Conservation (phyloP, 2,329 filamentous ascomycete genomes). For the Aspergillus melleus region DNA sequence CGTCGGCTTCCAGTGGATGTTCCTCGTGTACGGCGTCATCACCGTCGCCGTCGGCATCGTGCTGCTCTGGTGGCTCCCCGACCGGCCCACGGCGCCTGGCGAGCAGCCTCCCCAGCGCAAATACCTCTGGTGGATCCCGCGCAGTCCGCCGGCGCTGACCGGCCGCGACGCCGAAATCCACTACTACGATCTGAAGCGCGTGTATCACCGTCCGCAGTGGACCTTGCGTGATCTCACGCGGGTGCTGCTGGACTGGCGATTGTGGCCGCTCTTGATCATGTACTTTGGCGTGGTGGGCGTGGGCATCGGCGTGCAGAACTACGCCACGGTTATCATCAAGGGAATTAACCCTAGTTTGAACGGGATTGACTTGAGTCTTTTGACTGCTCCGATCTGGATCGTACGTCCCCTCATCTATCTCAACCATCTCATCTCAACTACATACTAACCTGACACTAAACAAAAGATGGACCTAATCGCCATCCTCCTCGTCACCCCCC, state of each 20-base stretch:
- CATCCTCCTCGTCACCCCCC: conserved; percentile 79
- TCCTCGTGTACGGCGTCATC: conserved; percentile 78
- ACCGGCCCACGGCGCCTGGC: conserved; percentile 72
- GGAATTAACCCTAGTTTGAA: conserved; percentile 73
- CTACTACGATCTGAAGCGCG: conserved; percentile 77
- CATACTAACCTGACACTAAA: neutral
- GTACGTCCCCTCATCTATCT: conserved; percentile 50
- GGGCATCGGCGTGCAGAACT: conserved; percentile 85
- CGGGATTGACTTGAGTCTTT: conserved; percentile 72
- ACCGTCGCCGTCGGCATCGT: conserved; percentile 69
- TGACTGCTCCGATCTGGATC: conserved; percentile 92
- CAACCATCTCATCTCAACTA: neutral
- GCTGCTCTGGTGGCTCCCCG: conserved; percentile 88
- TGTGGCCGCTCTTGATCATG: conserved; percentile 86
- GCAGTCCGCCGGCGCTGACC: conserved; percentile 67
- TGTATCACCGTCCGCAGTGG: conserved; percentile 77
- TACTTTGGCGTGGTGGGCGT: conserved; percentile 95
- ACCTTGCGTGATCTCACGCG: conserved; percentile 65
- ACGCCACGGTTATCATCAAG: conserved; percentile 82
- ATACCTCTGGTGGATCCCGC: conserved; percentile 64
- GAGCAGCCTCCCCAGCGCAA: conserved; percentile 18
- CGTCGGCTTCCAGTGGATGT: conserved; percentile 72
- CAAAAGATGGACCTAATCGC: conserved; percentile 76
- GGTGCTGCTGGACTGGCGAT: conserved; percentile 79
- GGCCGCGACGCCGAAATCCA: conserved; percentile 79